These are phyloP conservation scores for Raphanus hybrid DNA, from an alignment of 441 rosid species.

Conservation along the genomic window DNA sequence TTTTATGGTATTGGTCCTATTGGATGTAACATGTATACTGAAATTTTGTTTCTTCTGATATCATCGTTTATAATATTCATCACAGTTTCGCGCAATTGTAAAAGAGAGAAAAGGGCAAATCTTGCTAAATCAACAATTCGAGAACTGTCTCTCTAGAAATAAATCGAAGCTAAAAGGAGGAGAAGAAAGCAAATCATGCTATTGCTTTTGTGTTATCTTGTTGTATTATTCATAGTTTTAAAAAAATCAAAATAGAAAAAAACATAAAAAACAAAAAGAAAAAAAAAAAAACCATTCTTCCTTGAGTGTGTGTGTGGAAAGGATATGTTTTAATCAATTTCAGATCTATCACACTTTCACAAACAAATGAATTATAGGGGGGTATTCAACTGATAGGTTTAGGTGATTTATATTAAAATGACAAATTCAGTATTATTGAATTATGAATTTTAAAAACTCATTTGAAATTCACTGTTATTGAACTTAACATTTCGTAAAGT, in stretches of 20 bases:
- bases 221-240: background rate
- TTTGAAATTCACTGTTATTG: too few species aligned
- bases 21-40: conserved; percentile 8
- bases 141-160: background rate
- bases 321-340: conserved; percentile 3
- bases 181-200: conserved; percentile 5
- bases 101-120: background rate
- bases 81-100: background rate
- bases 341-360: background rate
- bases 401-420: too few species aligned
- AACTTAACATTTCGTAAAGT: too few species aligned
- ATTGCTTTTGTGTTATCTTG: background rate
- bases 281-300: too few species aligned
- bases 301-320: background rate
- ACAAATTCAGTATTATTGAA: too few species aligned
- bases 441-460: too few species aligned
- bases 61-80: background rate
- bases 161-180: conserved; percentile 7
- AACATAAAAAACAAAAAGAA: too few species aligned
- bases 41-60: background rate
- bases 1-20: conserved; percentile 6
- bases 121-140: background rate
- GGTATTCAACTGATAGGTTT: too few species aligned
- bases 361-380: too few species aligned
- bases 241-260: too few species aligned